A percentile compares a stretch with the other conserved stretches of the same genome.
phyloP scores from a whole-genome alignment of 176 grass and related monocot genomes.

The Rhynchospora breviuscula region DNA sequence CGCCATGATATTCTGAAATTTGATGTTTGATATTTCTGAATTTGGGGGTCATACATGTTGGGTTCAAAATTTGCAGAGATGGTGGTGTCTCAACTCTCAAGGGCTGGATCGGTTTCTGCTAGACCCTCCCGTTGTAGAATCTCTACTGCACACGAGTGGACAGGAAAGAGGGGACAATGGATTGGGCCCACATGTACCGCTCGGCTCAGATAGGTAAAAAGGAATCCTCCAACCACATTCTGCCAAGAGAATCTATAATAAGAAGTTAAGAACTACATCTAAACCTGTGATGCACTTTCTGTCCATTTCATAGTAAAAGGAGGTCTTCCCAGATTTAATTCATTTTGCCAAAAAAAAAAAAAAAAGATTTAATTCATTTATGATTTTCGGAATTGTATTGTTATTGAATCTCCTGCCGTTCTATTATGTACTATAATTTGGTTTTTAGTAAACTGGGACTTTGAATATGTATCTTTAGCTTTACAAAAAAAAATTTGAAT shows the following conservation, averaged over 20 bases:
- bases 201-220: not conserved
- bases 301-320: not conserved
- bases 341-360: no score
- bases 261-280: not conserved
- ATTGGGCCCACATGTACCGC: conserved; percentile 3
- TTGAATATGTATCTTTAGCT: not conserved
- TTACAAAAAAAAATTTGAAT: not conserved
- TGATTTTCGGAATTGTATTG: not conserved
- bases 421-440: not conserved
- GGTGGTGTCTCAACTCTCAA: not conserved
- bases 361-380: not conserved
- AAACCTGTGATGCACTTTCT: not conserved
- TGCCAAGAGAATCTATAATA: conserved; percentile 5
- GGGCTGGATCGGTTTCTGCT: not conserved
- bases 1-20: no score
- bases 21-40: not conserved
- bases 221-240: conserved; percentile 7
- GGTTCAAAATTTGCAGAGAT: not conserved
- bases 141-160: conserved; percentile 19
- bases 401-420: no score
- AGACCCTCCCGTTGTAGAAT: not conserved
- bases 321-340: not conserved
- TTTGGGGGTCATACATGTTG: not conserved
- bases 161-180: conserved; percentile 21
- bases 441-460: not conserved